Base-by-base conservation (phyloP, 148 eudicot species). In the Mesembryanthemum crystallinum region DNA sequence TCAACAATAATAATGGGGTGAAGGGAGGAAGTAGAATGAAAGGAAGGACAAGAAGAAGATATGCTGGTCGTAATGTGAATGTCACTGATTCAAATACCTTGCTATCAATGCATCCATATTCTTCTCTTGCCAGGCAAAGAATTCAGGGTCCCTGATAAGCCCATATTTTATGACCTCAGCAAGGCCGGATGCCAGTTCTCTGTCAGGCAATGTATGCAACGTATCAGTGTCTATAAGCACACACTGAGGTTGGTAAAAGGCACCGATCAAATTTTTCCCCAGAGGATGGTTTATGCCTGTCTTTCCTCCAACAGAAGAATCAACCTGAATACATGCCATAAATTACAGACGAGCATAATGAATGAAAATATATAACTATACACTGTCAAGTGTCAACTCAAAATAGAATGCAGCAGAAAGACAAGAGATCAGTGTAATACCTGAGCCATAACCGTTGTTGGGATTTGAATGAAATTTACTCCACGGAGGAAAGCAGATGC, bases 401-500 rank as follows among this genome's bases (percentile, higher is more conserved):
- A 23, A 4, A 25, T 43, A 64, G 12, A 24, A 32, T 21, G 39
- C 30, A 57, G 11, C 3, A 23, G 43, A 63, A 52, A 23, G 37
- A 20, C 43, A 64, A 37, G 55, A 37, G 10, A 69, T 18, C 45
- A 35, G 65, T 29, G 23, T 30, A 76, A 79, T 32, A 92, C 99
- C 98, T 96, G 99, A 35, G 99, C 88, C 99, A 96, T 96, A 47
- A 96, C 98, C 68, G 99, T 96, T 3, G 99, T 96, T 25, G 99
- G 99, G 67, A 96, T 92, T 78, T 96, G 99, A 78, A 96, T 92
- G 82, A 96, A 92, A 80, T 96, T 96, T 47, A 96, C 97, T 72
- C 99, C 99, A 45, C 98, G 90, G n/a, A 96, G 91, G 62, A 87
- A 96, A 30, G 98, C 84, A 28, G 99, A 94, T 58, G 99, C 98